Base-by-base conservation (phyloP, 1,139 yeast species). In the Nakaseomyces glabratus region DNA sequence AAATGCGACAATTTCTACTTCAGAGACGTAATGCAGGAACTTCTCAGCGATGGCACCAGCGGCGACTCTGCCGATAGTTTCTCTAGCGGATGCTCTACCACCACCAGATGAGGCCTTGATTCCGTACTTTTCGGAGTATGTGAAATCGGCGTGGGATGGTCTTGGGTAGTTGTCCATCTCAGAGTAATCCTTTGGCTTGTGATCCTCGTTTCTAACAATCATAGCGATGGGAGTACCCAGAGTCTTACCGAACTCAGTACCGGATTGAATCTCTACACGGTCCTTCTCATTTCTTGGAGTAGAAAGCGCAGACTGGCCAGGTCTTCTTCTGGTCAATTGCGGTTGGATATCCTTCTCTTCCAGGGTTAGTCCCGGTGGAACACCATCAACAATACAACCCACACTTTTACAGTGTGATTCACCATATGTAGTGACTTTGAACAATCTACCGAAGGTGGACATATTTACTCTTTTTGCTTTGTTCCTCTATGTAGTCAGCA, bases 21-120 rank as follows among this genome's bases (percentile, higher is more conserved):
- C 73, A 56, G 81, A 78, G 37, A 82, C 81, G 50, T 80, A 76
- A 35, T 65, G 57, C 54, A 90, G 70, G 47, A 85, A 76, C 64
- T 86, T 88, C 60, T 90, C 98, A 30, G 98, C 98, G 60, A 90
- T 78, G 39, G 96, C 97, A 48, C 97, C 97, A 10, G 97, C 98
- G 34, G 98, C 98, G 35, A 90, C 98, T 59, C 98, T 73, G 37
- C 97, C 98, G 50, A 93, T 90, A 34, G 98, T 90, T 62, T 90
- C 98, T 62, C 98, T 76, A 9, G 98, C 98, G 28, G 93, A 78
- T 15, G 96, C 82, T 57, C 98, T 76, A 43, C 98, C 98, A 51
- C 98, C 98, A 35, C 98, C 98, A 31, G 93, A 80, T 6, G 94
- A 73, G 8, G 96, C 93, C 64, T 90, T 88, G 52, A 76, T 70